Conservation (phyloP, 192 early-diverging fungal species). For the Linnemannia elongata region DNA sequence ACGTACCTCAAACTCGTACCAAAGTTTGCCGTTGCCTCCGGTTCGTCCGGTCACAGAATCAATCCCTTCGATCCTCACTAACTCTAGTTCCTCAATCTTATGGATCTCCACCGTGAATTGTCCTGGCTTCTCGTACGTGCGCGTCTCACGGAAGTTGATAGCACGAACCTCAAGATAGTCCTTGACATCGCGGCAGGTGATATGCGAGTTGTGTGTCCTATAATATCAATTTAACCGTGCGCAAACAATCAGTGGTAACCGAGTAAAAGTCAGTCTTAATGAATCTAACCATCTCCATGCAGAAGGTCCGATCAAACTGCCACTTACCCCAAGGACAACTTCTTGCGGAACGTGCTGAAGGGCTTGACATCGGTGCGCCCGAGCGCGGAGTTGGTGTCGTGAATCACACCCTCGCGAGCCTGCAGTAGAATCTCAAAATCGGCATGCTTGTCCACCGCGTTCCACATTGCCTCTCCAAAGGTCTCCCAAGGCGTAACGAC, state of each 20-base stretch:
- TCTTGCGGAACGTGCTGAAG: slow-evolving; percentile 39
- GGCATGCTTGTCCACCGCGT: slow-evolving; percentile 29
- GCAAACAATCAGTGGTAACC: background rate
- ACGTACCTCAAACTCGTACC: slow-evolving; percentile 54
- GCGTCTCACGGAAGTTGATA: slow-evolving; percentile 30
- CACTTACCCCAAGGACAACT: slow-evolving; percentile 39
- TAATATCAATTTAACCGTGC: background rate
- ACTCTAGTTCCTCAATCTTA: slow-evolving; percentile 32
- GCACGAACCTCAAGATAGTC: slow-evolving; percentile 19
- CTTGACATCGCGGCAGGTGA: slow-evolving; percentile 33
- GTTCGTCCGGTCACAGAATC: slow-evolving; percentile 28
- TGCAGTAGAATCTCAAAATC: slow-evolving; percentile 45
- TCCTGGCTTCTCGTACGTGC: slow-evolving; percentile 23
- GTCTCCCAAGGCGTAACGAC: slow-evolving; percentile 52
- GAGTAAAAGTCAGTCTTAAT: background rate
- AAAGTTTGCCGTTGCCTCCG: slow-evolving; percentile 14
- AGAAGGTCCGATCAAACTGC: too few species aligned
- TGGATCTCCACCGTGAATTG: slow-evolving; percentile 23
- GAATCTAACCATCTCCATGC: background rate
- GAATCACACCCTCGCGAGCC: slow-evolving; percentile 34
- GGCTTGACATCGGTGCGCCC: slow-evolving; percentile 52
- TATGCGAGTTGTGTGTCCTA: slow-evolving; percentile 44
- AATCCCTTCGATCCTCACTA: slow-evolving; percentile 13
- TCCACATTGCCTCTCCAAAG: slow-evolving; percentile 45
- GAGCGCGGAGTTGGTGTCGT: slow-evolving; percentile 30